A percentile compares a stretch with the other conserved stretches of the same genome.
Conservation (phyloP, 805 yeast genomes). For the Maudiozyma pseudohumilis region DNA sequence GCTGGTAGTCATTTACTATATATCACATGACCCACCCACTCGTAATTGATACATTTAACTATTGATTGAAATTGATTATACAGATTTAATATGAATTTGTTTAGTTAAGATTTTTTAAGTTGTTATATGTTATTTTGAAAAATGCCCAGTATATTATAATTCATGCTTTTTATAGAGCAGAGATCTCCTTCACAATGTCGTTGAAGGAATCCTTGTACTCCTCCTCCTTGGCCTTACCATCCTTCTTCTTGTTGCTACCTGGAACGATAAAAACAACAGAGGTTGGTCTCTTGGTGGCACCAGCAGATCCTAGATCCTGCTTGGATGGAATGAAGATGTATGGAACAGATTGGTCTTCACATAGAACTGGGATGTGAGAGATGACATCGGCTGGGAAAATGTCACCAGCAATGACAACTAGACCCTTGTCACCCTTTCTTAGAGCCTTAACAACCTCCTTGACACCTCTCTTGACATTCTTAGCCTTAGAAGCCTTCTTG, state of each 20-base stretch:
- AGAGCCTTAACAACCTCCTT: slow-evolving; percentile 97
- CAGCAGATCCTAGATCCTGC: slow-evolving; percentile 97
- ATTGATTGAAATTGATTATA: slow-evolving; percentile 1
- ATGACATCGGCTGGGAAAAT: slow-evolving; percentile 96
- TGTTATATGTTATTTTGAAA: not conserved
- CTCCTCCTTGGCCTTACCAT: slow-evolving; percentile 55
- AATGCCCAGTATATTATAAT: not conserved
- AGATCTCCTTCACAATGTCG: slow-evolving; percentile 87
- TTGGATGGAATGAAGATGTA: slow-evolving; percentile 91
- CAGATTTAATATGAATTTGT: not conserved
- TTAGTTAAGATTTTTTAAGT: not conserved
- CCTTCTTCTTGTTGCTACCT: slow-evolving; percentile 81
- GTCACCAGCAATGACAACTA: slow-evolving; percentile 95
- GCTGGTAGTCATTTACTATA: no score
- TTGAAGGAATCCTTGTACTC: slow-evolving; percentile 90
- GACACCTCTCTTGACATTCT: slow-evolving; percentile 97
- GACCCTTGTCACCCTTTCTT: slow-evolving; percentile 96
- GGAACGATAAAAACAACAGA: slow-evolving; percentile 96
- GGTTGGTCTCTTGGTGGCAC: slow-evolving; percentile 98
- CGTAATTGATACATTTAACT: not conserved
- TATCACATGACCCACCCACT: no score
- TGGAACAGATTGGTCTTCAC: slow-evolving; percentile 91
- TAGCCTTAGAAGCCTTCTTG: slow-evolving; percentile 95
- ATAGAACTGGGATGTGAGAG: slow-evolving; percentile 92
- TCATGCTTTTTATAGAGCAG: slow-evolving; percentile 19